Evolutionary conservation across 306 rosid genomes (phyloP).

Genomic region (Pyrus pyrifolia): DNA sequence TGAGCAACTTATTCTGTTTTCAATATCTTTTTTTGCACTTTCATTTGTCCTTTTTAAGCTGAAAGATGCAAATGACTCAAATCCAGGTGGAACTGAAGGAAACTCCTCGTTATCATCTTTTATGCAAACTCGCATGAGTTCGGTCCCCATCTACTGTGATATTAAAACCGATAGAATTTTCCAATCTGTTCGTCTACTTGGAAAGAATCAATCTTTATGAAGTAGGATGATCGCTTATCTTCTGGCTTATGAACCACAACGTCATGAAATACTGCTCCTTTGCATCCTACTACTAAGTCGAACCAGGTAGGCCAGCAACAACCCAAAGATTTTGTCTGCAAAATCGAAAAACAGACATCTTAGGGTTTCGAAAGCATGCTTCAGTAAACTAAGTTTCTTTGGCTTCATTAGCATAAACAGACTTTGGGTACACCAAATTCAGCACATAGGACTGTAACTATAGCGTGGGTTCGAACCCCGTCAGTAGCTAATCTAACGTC

Average conservation of each 20-base stretch:
- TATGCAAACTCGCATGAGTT: conserved; percentile 69
- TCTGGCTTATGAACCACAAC: conserved; percentile 22
- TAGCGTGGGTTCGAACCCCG: too few species aligned
- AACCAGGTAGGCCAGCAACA: not conserved
- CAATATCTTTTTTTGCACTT: conserved; percentile 37
- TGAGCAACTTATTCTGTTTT: conserved; percentile 35
- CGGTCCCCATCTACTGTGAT: conserved; percentile 71
- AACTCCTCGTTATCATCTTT: conserved; percentile 89
- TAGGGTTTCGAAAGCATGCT: not conserved
- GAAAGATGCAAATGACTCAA: conserved; percentile 78
- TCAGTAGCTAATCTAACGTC: too few species aligned
- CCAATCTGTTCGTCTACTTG: conserved; percentile 16
- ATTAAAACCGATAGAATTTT: conserved; percentile 11
- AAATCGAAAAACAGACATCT: not conserved
- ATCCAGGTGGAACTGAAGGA: conserved; percentile 98
- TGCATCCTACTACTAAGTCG: not conserved
- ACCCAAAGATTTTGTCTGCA: conserved; percentile 5
- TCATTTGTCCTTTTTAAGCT: conserved; percentile 45
- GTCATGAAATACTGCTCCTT: conserved; percentile 7
- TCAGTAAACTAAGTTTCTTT: not conserved
- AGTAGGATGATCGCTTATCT: conserved; percentile 1
- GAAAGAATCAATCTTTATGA: conserved; percentile 17
- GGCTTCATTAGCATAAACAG: conserved; percentile 1
- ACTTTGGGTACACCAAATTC: not conserved
- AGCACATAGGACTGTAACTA: too few species aligned